phyloP scores from a whole-genome alignment of 257 asterid species.

The Henckelia pumila region DNA sequence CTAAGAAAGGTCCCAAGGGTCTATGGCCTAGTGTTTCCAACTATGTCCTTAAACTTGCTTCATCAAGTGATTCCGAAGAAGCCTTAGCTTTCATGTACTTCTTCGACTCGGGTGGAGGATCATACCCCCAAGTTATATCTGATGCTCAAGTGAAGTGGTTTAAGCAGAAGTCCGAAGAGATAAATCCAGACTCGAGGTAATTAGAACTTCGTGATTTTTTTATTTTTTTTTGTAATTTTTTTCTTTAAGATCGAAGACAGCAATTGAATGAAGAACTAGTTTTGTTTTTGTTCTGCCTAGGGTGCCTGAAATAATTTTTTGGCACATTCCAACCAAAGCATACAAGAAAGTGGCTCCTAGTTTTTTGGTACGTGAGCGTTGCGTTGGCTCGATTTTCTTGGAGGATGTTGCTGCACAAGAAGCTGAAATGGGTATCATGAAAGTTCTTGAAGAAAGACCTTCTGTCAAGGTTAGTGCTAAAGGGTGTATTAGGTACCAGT shows the following conservation, averaged over 20 bases:
- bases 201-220: slow-evolving; percentile 22
- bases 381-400: slow-evolving; percentile 75
- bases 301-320: slow-evolving; percentile 80
- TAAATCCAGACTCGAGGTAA: slow-evolving; percentile 77
- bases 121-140: slow-evolving; percentile 82
- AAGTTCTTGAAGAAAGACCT: slow-evolving; percentile 58
- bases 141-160: slow-evolving; percentile 79
- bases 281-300: slow-evolving; percentile 28
- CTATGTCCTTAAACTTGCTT: slow-evolving; percentile 56
- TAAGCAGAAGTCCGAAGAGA: slow-evolving; percentile 41
- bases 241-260: neutral
- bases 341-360: slow-evolving; percentile 53
- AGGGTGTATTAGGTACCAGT: neutral
- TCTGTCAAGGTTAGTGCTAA: slow-evolving; percentile 60
- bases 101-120: slow-evolving; percentile 94
- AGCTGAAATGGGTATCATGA: slow-evolving; percentile 88
- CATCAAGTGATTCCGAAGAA: slow-evolving; percentile 35
- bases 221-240: slow-evolving; percentile 2
- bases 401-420: slow-evolving; percentile 80
- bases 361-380: slow-evolving; percentile 22
- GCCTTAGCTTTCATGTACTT: slow-evolving; percentile 62
- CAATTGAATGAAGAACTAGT: neutral
- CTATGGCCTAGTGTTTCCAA: slow-evolving; percentile 90
- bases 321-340: slow-evolving; percentile 82
- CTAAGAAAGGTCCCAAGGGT: slow-evolving; percentile 50